These are phyloP conservation scores for Barnettozyma salicaria DNA, from an alignment of 805 yeast genomes.

Conservation along the genomic window DNA sequence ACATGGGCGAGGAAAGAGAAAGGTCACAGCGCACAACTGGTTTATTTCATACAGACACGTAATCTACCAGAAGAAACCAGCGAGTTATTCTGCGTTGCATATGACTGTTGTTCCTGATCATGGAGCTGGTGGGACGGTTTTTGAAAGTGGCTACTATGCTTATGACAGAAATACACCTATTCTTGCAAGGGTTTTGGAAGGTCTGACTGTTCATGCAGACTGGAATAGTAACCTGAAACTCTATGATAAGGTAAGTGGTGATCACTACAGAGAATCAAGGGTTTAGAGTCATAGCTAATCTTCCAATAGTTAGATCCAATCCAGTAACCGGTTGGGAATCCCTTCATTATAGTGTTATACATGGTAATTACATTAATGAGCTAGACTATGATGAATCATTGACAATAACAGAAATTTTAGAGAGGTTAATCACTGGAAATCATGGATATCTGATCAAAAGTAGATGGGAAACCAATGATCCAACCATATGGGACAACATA, in stretches of 20 bases:
- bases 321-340: slow-evolving; percentile 6
- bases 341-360: slow-evolving; percentile 3
- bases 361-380: slow-evolving; percentile 5
- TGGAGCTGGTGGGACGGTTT: slow-evolving; percentile 7
- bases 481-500: slow-evolving; percentile 4
- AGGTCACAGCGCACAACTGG: slow-evolving; percentile 5
- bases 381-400: slow-evolving; percentile 2
- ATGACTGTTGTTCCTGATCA: slow-evolving; percentile 3
- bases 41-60: slow-evolving; percentile 2
- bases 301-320: slow-evolving; percentile 4
- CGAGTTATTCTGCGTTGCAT: slow-evolving; percentile 1
- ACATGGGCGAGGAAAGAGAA: slow-evolving; percentile 3
- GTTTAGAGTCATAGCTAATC: slow-evolving; percentile 1
- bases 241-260: slow-evolving; percentile 2
- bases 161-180: slow-evolving; percentile 1
- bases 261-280: slow-evolving; percentile 4
- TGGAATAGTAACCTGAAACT: slow-evolving; percentile 5
- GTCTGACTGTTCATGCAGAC: slow-evolving; percentile 4
- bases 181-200: slow-evolving; percentile 1
- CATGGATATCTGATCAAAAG: slow-evolving; percentile 4
- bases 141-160: slow-evolving; percentile 6
- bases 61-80: slow-evolving; percentile 2
- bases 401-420: slow-evolving; percentile 1
- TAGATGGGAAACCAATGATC: slow-evolving; percentile 5
- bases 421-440: slow-evolving; percentile 3